These are phyloP conservation scores for Chaetomium cochliodes DNA, from an alignment of 495 filamentous ascomycete genomes.

Conservation along the genomic window DNA sequence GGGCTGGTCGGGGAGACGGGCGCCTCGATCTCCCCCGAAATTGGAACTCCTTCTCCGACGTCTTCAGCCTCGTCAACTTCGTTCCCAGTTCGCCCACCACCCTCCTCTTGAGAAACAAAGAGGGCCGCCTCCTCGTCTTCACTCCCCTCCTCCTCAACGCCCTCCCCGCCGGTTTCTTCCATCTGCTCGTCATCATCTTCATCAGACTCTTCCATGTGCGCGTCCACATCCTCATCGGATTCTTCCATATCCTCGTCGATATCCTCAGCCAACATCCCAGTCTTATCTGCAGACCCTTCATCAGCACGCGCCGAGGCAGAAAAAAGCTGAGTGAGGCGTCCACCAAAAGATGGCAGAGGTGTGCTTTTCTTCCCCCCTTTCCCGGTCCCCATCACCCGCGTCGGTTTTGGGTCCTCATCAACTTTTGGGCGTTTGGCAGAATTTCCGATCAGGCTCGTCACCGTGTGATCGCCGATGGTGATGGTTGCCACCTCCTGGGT, in stretches of 20 bases:
- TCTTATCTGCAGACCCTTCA: conserved; percentile 26
- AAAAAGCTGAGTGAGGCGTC: conserved; percentile 66
- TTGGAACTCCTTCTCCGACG: background rate
- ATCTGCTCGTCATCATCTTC: background rate
- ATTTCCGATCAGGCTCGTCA: conserved; percentile 55
- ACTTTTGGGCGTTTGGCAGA: conserved; percentile 43
- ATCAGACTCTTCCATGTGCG: no score
- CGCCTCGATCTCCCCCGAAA: conserved; percentile 1
- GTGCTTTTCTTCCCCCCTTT: conserved; percentile 17
- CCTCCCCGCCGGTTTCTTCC: conserved; percentile 19
- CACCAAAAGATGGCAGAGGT: conserved; percentile 56
- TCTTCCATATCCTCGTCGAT: conserved; percentile 22
- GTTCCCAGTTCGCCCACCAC: background rate
- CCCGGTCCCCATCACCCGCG: conserved; percentile 14
- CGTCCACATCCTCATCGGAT: conserved; percentile 15
- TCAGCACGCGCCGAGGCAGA: conserved; percentile 60
- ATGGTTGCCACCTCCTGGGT: conserved; percentile 79
- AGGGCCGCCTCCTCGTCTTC: conserved; percentile 30
- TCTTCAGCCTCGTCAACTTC: conserved; percentile 14
- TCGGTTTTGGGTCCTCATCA: conserved; percentile 15
- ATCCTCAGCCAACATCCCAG: conserved; percentile 32
- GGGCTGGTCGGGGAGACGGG: conserved; percentile 20
- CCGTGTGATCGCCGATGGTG: conserved; percentile 77
- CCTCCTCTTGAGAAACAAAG: conserved; percentile 26
- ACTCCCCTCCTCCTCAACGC: conserved; percentile 18